These are phyloP conservation scores for Beauveria scarabaeidicola DNA, from an alignment of 2,329 filamentous ascomycete species.

Conservation along the genomic window DNA sequence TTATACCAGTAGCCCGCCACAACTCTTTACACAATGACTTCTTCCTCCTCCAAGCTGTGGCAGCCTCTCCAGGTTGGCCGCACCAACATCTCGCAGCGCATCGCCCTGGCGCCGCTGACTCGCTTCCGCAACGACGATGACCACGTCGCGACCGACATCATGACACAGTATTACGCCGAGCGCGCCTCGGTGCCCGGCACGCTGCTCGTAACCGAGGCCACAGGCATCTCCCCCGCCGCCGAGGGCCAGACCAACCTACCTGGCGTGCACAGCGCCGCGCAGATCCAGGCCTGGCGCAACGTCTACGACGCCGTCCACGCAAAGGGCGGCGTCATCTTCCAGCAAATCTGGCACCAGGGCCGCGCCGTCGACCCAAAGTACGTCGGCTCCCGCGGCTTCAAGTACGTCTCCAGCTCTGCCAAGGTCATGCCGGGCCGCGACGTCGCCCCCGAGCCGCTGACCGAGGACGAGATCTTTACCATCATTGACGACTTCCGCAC, in stretches of 20 bases:
- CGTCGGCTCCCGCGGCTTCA: constrained; percentile 21
- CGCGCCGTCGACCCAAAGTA: constrained; percentile 25
- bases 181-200: constrained; percentile 34
- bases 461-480: constrained; percentile 51
- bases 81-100: constrained; percentile 29
- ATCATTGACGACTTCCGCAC: constrained; percentile 51
- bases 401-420: constrained; percentile 5
- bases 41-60: constrained; percentile 1
- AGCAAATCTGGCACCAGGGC: constrained; percentile 55
- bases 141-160: constrained; percentile 18
- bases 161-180: constrained; percentile 37
- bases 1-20: not conserved
- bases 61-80: constrained; percentile 33
- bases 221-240: constrained; percentile 29
- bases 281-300: constrained; percentile 49
- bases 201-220: constrained; percentile 37
- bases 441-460: constrained; percentile 53
- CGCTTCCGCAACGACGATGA: constrained; percentile 39
- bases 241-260: constrained; percentile 33
- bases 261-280: constrained; percentile 46
- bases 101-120: constrained; percentile 50
- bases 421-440: constrained; percentile 37
- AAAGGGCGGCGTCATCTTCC: constrained; percentile 50
- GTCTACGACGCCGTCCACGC: constrained; percentile 54
- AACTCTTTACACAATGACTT: constrained; percentile 13